Conservation (phyloP, 352 stramenopile species). For the Blastocystis hominis region DNA sequence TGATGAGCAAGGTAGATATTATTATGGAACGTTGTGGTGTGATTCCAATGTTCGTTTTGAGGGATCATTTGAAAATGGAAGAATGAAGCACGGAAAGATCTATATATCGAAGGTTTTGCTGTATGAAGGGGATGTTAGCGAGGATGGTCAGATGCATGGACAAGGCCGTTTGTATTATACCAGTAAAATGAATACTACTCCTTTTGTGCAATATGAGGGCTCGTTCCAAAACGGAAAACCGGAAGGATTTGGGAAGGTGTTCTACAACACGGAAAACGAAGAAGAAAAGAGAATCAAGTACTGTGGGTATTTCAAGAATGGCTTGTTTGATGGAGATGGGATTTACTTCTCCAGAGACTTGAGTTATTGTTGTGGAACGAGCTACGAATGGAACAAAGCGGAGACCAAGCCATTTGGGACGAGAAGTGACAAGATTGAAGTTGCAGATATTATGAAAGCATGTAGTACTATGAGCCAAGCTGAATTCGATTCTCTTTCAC, state of each 20-base stretch:
- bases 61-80: background rate
- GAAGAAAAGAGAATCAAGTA: background rate
- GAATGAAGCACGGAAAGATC: background rate
- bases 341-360: background rate
- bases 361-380: background rate
- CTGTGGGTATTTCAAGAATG: slow-evolving; percentile 18
- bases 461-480: background rate
- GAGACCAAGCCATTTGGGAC: background rate
- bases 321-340: background rate
- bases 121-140: slow-evolving; percentile 5
- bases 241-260: background rate
- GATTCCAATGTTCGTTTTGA: background rate
- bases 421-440: background rate
- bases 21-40: background rate
- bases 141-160: background rate
- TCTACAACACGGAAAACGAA: background rate
- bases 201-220: background rate
- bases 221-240: background rate
- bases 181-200: background rate
- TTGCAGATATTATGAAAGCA: background rate
- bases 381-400: background rate
- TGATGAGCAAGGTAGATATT: background rate
- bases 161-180: background rate
- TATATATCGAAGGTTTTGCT: background rate
- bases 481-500: background rate